phyloP scores from a whole-genome alignment of 305 asterid genomes.

The Fraxinus latifolia region DNA sequence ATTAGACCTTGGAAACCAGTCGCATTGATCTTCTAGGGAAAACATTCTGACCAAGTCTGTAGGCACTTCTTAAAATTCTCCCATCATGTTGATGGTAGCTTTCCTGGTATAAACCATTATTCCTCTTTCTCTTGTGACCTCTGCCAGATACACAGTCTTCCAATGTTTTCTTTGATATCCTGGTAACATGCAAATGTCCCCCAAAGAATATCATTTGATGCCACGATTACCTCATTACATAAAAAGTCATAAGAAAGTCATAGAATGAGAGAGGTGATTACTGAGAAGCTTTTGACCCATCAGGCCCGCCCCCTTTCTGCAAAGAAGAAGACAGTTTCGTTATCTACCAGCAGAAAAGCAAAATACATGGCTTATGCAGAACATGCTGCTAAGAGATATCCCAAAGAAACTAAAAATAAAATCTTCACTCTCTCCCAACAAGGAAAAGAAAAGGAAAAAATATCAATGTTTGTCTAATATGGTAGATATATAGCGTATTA shows the following conservation, averaged over 20 bases:
- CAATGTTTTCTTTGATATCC: conserved; percentile 14
- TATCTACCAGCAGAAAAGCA: neutral
- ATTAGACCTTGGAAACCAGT: conserved; percentile 25
- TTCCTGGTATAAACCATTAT: conserved; percentile 14
- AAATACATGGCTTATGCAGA: neutral
- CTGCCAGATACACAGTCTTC: conserved; percentile 13
- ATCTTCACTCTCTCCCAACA: neutral
- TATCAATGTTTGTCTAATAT: neutral
- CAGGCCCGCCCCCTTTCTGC: conserved; percentile 18
- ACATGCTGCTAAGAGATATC: neutral
- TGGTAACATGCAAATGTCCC: conserved; percentile 17
- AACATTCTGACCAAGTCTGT: neutral
- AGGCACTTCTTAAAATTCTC: conserved; percentile 36
- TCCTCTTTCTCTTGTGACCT: conserved; percentile 24
- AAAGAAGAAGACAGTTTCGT: neutral
- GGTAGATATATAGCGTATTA: neutral
- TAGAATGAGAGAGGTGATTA: conserved; percentile 15
- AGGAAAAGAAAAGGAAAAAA: neutral
- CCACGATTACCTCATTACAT: neutral
- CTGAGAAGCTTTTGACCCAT: conserved; percentile 14
- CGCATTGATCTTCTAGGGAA: conserved; percentile 28
- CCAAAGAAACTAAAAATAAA: neutral
- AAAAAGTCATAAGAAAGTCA: neutral
- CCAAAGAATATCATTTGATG: conserved; percentile 6
- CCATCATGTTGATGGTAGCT: conserved; percentile 5